Conservation (phyloP, 306 rosid genomes). For the Sindora glabra region DNA sequence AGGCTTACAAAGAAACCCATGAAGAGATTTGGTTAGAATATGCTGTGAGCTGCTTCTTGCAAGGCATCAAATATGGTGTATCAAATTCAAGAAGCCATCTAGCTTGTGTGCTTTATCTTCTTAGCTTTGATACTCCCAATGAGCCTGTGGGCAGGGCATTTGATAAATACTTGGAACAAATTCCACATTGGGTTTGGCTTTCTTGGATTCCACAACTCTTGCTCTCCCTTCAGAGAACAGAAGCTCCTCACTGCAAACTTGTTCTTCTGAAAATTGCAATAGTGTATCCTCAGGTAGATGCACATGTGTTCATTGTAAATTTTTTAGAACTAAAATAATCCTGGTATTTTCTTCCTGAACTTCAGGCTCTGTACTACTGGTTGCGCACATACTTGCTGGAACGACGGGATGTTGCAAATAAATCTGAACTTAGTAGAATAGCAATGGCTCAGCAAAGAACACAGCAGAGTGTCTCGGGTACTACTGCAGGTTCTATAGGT, state of each 20-base stretch:
- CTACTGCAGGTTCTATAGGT: constrained; percentile 64
- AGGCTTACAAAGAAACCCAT: constrained; percentile 85
- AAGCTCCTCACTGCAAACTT: constrained; percentile 93
- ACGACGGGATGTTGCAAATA: constrained; percentile 96
- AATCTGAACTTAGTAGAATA: constrained; percentile 81
- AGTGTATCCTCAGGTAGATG: constrained; percentile 82
- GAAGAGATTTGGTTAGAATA: constrained; percentile 97
- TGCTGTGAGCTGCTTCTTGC: constrained; percentile 94
- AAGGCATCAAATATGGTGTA: constrained; percentile 89
- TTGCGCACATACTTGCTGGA: constrained; percentile 95
- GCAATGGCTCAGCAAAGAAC: constrained; percentile 93
- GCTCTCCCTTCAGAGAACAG: constrained; percentile 95
- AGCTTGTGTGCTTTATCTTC: constrained; percentile 93
- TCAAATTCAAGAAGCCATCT: constrained; percentile 96
- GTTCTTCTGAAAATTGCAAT: constrained; percentile 85
- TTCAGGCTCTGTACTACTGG: constrained; percentile 96
- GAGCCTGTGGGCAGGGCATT: constrained; percentile 93
- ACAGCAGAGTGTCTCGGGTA: constrained; percentile 64
- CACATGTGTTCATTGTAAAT: not conserved
- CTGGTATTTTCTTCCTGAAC: constrained; percentile 19
- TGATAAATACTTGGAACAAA: constrained; percentile 82
- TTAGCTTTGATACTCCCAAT: constrained; percentile 86
- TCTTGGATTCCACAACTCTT: constrained; percentile 99
- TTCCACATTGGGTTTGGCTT: constrained; percentile 99
- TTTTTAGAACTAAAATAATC: constrained; percentile 12